These are phyloP conservation scores for Aspergillus egyptiacus DNA, from an alignment of 495 filamentous ascomycete genomes.

Conservation along the genomic window DNA sequence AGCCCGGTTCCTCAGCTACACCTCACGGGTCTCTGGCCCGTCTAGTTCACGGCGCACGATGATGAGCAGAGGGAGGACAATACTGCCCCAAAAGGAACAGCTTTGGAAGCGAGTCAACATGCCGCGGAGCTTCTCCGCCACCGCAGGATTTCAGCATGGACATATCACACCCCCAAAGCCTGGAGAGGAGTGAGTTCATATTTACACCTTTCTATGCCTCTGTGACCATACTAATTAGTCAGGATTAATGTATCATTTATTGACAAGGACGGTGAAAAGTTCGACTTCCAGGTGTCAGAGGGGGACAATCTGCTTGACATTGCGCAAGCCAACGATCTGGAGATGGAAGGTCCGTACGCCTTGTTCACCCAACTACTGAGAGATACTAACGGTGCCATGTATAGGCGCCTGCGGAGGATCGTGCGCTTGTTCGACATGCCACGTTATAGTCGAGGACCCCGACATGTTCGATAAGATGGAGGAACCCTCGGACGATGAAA, in stretches of 20 bases:
- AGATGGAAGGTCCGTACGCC: slow-evolving; percentile 78
- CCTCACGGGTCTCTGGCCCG: slow-evolving; percentile 21
- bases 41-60: slow-evolving; percentile 11
- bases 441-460: slow-evolving; percentile 83
- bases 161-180: slow-evolving; percentile 79
- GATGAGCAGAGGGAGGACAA: not conserved
- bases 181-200: slow-evolving; percentile 79
- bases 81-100: slow-evolving; percentile 6
- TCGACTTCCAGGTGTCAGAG: slow-evolving; percentile 70
- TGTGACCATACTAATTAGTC: not conserved
- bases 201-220: not conserved
- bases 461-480: slow-evolving; percentile 85
- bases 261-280: slow-evolving; percentile 78
- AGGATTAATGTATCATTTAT: slow-evolving; percentile 90
- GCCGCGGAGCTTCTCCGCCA: slow-evolving; percentile 60
- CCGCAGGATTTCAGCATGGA: slow-evolving; percentile 58
- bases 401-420: slow-evolving; percentile 87
- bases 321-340: slow-evolving; percentile 87
- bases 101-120: slow-evolving; percentile 25
- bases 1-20: slow-evolving; percentile 28
- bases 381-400: not conserved
- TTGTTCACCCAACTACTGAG: not conserved
- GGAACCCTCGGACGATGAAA: slow-evolving; percentile 95
- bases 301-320: slow-evolving; percentile 94
- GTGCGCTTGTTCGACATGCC: slow-evolving; percentile 95